A percentile compares a stretch with the other conserved stretches of the same genome.
phyloP scores from a whole-genome alignment of 2,329 filamentous ascomycete genomes.

The Cladosporium colombiae region DNA sequence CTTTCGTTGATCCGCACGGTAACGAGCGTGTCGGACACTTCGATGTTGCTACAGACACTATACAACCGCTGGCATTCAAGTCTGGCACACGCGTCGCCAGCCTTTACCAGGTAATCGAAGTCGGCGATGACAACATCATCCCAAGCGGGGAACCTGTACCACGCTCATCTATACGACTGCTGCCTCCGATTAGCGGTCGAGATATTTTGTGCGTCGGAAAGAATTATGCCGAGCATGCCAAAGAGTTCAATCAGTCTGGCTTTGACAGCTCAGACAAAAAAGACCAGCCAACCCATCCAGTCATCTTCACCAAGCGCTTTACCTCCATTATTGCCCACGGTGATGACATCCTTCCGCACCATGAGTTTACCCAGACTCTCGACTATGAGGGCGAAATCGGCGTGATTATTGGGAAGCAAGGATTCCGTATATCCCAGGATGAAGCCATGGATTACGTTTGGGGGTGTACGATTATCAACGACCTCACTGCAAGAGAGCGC shows the following conservation, averaged over 20 bases:
- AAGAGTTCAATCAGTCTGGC: constrained; percentile 58
- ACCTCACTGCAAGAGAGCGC: constrained; percentile 56
- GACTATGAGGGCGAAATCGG: constrained; percentile 62
- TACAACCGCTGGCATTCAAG: constrained; percentile 48
- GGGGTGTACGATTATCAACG: constrained; percentile 60
- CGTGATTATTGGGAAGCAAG: constrained; percentile 56
- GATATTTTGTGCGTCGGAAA: constrained; percentile 60
- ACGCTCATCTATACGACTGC: constrained; percentile 43
- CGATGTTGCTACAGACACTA: constrained; percentile 38
- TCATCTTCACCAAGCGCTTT: constrained; percentile 58
- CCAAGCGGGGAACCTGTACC: constrained; percentile 38
- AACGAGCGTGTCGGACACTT: constrained; percentile 45
- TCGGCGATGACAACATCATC: constrained; percentile 44
- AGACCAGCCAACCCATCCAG: constrained; percentile 54
- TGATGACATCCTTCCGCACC: constrained; percentile 50
- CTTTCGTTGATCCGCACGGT: neutral
- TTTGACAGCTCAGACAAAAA: constrained; percentile 58
- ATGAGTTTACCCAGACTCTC: constrained; percentile 50
- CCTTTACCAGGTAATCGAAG: constrained; percentile 56
- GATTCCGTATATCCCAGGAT: constrained; percentile 45
- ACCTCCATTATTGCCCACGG: constrained; percentile 55
- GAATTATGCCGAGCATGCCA: constrained; percentile 60
- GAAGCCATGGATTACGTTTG: constrained; percentile 56
- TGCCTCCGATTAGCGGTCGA: constrained; percentile 51
- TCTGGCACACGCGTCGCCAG: constrained; percentile 51